phyloP scores from a whole-genome alignment of 352 stramenopile species.

The Nothophytophthora sp. region DNA sequence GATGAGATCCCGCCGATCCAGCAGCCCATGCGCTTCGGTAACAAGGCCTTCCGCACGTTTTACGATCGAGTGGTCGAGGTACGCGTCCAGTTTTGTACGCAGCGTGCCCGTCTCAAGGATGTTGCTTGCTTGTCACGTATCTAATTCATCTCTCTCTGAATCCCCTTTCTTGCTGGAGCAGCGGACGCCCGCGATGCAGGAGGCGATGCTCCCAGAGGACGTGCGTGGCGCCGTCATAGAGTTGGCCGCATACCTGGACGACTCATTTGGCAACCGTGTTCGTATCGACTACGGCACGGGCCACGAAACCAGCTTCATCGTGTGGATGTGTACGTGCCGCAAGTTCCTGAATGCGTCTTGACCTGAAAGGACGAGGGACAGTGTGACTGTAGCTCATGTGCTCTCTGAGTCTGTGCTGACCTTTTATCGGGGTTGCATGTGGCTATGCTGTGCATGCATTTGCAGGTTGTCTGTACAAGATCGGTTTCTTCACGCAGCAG shows the following conservation, averaged over 20 bases:
- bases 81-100: not conserved
- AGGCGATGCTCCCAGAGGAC: slow-evolving; percentile 57
- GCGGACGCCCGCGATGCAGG: slow-evolving; percentile 55
- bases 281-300: slow-evolving; percentile 99
- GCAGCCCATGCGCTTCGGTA: slow-evolving; percentile 95
- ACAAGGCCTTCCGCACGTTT: slow-evolving; percentile 94
- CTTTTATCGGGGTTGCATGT: slow-evolving; percentile 2
- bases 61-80: slow-evolving; percentile 84
- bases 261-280: slow-evolving; percentile 96
- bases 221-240: slow-evolving; percentile 85
- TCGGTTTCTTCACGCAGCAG: slow-evolving; percentile 87
- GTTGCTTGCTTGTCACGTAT: slow-evolving; percentile 3
- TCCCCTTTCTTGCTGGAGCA: slow-evolving; percentile 14
- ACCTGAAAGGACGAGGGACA: too few species aligned
- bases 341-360: not conserved
- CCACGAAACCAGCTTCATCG: slow-evolving; percentile 98
- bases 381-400: not conserved
- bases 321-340: slow-evolving; percentile 88
- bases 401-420: slow-evolving; percentile 19
- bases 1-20: slow-evolving; percentile 92
- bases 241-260: slow-evolving; percentile 94
- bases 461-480: slow-evolving; percentile 83
- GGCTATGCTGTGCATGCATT: slow-evolving; percentile 1
- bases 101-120: not conserved
- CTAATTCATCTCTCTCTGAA: slow-evolving; percentile 5